Base-by-base conservation (phyloP, 257 asterid species). In the Pogostemon cablin region DNA sequence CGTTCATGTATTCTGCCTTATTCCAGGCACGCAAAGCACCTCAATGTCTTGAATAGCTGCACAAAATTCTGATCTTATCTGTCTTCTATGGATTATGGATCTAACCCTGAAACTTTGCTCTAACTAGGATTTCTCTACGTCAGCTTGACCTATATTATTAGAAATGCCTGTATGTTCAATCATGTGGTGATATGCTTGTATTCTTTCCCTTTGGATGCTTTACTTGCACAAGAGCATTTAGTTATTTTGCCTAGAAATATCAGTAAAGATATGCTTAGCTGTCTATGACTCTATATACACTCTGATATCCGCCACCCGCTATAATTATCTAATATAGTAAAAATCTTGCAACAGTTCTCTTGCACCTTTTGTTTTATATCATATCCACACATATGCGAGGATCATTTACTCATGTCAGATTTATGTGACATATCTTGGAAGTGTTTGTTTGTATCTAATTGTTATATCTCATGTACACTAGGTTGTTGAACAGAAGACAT, bases 401-500 rank as follows among this genome's bases (percentile, higher is more conserved):
- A 60, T 17, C 70, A 40, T 66, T 32, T 54, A 20, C 47, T 65
- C 46, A 35, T 15, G 5, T 41, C 60, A 6, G 54, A 69, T 48
- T 38, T 69, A 6, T 46, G 35, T 54, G 34, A 5, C 25, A 11
- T 54, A 17, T 54, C 4, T 10, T 77, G 65, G 34, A 12, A 53
- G 75, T 77, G 53, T 50, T 56, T 62, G 39, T 72, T 20, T 10
- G 63, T 68, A 69, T 69, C 70, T 73, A 72, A 64, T 56, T 62
- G 68, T 34, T 62, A 68, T 66, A 8, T 76, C 69, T 61, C 73
- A 62, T 67, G 20, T 55, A 50, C 58, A 59, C 67, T 77, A 91
- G 98, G 86, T 76, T 80, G 84, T 72, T 75, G 97, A 88, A 82
- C 74, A 66, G 69, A 81, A 75, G 84, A 83, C 96, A 12, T 95